These are phyloP conservation scores for Tylopilus vinaceipallidus DNA, from an alignment of 768 basidiomycete genomes.

Conservation along the genomic window DNA sequence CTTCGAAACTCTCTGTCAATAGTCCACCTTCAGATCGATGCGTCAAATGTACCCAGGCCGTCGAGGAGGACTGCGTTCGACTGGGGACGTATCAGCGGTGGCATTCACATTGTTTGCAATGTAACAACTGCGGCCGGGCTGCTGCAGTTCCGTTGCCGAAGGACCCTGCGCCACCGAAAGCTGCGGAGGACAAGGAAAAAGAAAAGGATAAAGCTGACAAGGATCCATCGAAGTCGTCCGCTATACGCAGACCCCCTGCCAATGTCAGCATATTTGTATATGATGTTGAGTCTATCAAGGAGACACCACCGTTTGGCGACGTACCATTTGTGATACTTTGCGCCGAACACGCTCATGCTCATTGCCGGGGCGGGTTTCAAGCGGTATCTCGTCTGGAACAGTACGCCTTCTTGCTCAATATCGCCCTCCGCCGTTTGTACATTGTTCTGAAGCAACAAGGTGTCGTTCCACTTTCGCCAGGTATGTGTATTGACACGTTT, in stretches of 20 bases:
- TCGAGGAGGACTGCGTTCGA: slow-evolving; percentile 96
- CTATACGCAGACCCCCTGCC: slow-evolving; percentile 73
- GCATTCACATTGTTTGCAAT: slow-evolving; percentile 95
- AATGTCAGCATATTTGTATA: slow-evolving; percentile 79
- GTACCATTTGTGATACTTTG: slow-evolving; percentile 77
- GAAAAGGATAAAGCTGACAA: slow-evolving; percentile 40
- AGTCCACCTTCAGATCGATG: slow-evolving; percentile 90
- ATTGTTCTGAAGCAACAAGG: slow-evolving; percentile 84
- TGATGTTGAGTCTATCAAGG: slow-evolving; percentile 66
- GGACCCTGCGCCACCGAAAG: slow-evolving; percentile 50
- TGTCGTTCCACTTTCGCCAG: slow-evolving; percentile 79
- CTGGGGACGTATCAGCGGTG: slow-evolving; percentile 95
- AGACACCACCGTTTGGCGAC: slow-evolving; percentile 67
- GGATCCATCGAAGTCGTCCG: slow-evolving; percentile 57
- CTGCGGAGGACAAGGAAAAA: slow-evolving; percentile 49
- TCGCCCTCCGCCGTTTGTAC: slow-evolving; percentile 89
- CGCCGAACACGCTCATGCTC: slow-evolving; percentile 66
- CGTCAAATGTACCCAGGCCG: slow-evolving; percentile 81
- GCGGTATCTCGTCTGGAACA: slow-evolving; percentile 94
- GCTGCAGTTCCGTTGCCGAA: slow-evolving; percentile 62
- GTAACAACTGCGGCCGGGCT: slow-evolving; percentile 72
- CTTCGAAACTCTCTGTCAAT: slow-evolving; percentile 53
- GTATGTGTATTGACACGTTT: slow-evolving; percentile 39
- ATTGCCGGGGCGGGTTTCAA: slow-evolving; percentile 77
- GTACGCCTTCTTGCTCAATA: slow-evolving; percentile 95